Conservation (phyloP, 805 yeast genomes). For the Priceomyces haplophilus region DNA sequence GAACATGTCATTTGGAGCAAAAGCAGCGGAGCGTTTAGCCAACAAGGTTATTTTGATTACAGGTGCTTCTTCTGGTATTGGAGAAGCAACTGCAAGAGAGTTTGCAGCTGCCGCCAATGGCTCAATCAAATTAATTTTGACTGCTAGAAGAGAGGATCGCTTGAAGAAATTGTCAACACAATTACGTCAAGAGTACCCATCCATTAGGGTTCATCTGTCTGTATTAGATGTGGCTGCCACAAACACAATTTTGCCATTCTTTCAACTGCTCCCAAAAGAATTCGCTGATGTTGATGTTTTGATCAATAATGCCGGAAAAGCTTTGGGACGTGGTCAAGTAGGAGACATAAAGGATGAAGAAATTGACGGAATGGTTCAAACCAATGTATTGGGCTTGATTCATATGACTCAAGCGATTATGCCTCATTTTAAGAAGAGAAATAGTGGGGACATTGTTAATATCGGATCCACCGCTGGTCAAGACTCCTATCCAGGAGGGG, state of each 20-base stretch:
- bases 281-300: conserved; percentile 37
- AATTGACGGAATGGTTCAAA: conserved; percentile 34
- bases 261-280: conserved; percentile 28
- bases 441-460: conserved; percentile 36
- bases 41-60: conserved; percentile 36
- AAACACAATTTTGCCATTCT: conserved; percentile 26
- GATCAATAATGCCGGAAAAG: conserved; percentile 41
- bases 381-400: conserved; percentile 37
- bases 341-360: conserved; percentile 31
- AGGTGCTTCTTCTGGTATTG: conserved; percentile 44
- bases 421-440: conserved; percentile 33
- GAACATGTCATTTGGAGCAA: conserved; percentile 34
- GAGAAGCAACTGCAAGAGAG: conserved; percentile 40
- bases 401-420: conserved; percentile 36
- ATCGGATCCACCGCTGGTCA: conserved; percentile 39
- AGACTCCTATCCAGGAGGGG: conserved; percentile 38
- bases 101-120: conserved; percentile 40
- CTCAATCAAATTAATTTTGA: conserved; percentile 32
- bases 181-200: conserved; percentile 22
- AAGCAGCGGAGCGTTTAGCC: conserved; percentile 39
- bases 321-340: conserved; percentile 31
- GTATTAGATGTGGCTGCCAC: conserved; percentile 30
- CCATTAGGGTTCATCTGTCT: conserved; percentile 28
- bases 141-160: conserved; percentile 36
- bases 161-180: conserved; percentile 23